These are phyloP conservation scores for Heterobasidion annosum DNA, from an alignment of 1,284 basidiomycete species.

Conservation along the genomic window DNA sequence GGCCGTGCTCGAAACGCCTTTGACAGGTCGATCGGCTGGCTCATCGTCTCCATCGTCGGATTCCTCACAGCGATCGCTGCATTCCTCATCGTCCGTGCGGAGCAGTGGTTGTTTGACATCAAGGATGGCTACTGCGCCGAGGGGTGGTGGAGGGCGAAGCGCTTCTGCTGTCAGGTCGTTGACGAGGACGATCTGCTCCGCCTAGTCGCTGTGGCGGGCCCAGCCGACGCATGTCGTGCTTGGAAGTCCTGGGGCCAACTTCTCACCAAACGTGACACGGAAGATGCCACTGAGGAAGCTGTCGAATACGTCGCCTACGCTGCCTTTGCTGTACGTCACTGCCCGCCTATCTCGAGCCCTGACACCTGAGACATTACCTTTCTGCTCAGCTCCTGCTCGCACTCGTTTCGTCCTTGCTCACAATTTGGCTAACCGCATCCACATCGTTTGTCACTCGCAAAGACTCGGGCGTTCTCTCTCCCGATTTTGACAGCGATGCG, in stretches of 20 bases:
- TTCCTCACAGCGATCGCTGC: constrained; percentile 80
- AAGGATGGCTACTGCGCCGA: constrained; percentile 84
- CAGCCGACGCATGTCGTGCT: constrained; percentile 43
- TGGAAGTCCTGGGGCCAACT: constrained; percentile 73
- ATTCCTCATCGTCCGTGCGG: constrained; percentile 79
- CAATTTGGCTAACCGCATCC: constrained; percentile 82
- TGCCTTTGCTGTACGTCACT: constrained; percentile 59
- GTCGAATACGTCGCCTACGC: constrained; percentile 72
- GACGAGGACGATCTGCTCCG: constrained; percentile 17
- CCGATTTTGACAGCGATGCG: constrained; percentile 29
- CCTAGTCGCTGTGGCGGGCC: constrained; percentile 7
- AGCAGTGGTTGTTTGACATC: constrained; percentile 89
- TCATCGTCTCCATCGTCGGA: constrained; percentile 84
- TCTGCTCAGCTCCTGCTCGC: constrained; percentile 59
- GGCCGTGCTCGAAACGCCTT: constrained; percentile 62
- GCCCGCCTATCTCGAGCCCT: not conserved
- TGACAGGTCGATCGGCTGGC: constrained; percentile 86
- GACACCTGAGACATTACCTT: constrained; percentile 4
- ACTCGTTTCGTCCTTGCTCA: constrained; percentile 66
- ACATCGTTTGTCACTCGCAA: constrained; percentile 83
- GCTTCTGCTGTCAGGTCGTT: constrained; percentile 69
- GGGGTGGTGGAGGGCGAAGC: constrained; percentile 68
- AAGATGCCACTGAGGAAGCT: constrained; percentile 20
- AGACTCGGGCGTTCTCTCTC: constrained; percentile 67
- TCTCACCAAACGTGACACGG: constrained; percentile 22